A percentile compares a stretch with the other conserved stretches of the same genome.
These are phyloP conservation scores for Rutidosis leptorrhynchoides DNA, from an alignment of 129 eudicot species.

Conservation along the genomic window DNA sequence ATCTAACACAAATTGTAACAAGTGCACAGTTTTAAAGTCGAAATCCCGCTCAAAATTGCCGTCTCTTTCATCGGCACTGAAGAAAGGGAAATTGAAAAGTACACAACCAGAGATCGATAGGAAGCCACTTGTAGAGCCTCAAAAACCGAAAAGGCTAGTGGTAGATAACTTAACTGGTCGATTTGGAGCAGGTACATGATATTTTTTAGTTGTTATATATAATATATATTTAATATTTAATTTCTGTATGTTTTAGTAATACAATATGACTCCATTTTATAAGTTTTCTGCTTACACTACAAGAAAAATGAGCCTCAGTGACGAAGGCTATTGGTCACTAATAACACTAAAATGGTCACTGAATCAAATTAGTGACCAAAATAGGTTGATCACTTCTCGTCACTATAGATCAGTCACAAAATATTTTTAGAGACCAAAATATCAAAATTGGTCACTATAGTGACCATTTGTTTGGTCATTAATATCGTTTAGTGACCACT, in stretches of 20 bases:
- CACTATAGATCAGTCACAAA: no score
- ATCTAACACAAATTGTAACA: slow-evolving; percentile 29
- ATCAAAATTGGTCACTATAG: no score
- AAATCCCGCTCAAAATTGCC: slow-evolving; percentile 40
- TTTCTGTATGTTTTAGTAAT: not conserved
- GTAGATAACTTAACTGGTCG: slow-evolving; percentile 47
- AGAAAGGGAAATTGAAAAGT: slow-evolving; percentile 51
- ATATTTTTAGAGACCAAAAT: no score
- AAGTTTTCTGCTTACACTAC: slow-evolving; percentile 14
- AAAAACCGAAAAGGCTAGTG: slow-evolving; percentile 45
- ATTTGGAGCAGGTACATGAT: slow-evolving; percentile 71
- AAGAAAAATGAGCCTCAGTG: no score
- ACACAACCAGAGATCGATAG: slow-evolving; percentile 34
- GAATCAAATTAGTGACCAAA: no score
- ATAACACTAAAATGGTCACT: no score
- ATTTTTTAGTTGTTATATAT: not conserved
- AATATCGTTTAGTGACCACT: no score
- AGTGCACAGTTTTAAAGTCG: slow-evolving; percentile 33
- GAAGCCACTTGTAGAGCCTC: slow-evolving; percentile 35
- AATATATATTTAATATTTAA: no score
- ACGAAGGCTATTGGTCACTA: no score
- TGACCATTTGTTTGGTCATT: no score
- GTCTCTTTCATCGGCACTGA: slow-evolving; percentile 39
- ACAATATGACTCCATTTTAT: not conserved
- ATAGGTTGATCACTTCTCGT: no score